Evolutionary conservation across 345 rosid genomes (phyloP), one percentile per base, ranked within the genome.

Genomic region (Populus alba): DNA sequence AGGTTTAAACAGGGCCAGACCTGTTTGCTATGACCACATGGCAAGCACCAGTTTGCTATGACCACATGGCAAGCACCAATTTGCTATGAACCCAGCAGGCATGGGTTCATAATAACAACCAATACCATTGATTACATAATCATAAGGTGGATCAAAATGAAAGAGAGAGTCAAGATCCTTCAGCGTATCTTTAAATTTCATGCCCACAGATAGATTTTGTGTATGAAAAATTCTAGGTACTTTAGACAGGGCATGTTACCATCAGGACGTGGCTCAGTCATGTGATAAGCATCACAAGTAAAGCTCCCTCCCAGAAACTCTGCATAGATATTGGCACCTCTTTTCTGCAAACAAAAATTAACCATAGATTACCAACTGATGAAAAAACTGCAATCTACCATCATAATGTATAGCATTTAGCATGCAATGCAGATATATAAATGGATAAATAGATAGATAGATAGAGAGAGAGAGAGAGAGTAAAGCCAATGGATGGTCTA

Each of bases 291-390:
- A 93, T 95, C 99, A 78, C 92, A 90, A 45, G 95, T 90, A 86
- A 92, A 92, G 85, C 94, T 92, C 86, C 99, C 99, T 81, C 99
- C 99, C 57, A 91, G 89, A 85, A 92, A 93, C 80, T 95, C 99
- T 61, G 98, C 99, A 68, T 92, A 91, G 81, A 95, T 93, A 72
- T 87, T 85, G 41, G 98, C 98, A 75, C 97, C 97, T 87, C 99
- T 88, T 78, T 83, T 86, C 99, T 93, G 87, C 83, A 81, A 73
- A 72, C 38, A 16, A 27, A 69, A 53, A 43, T 59, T 23, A 69
- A 4, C 17, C 1, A 20, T 6, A 69, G 37, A 74, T 73, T 67
- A 68, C 41, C 29, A 68, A 25, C 27, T 22, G 6, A n/a, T 17
- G 49, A 23, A 68, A 39, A 51, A 8, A 51, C 17, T 29, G 37